Conservation (phyloP, 2,329 filamentous ascomycete species). For the Aspergillus japonicus region DNA sequence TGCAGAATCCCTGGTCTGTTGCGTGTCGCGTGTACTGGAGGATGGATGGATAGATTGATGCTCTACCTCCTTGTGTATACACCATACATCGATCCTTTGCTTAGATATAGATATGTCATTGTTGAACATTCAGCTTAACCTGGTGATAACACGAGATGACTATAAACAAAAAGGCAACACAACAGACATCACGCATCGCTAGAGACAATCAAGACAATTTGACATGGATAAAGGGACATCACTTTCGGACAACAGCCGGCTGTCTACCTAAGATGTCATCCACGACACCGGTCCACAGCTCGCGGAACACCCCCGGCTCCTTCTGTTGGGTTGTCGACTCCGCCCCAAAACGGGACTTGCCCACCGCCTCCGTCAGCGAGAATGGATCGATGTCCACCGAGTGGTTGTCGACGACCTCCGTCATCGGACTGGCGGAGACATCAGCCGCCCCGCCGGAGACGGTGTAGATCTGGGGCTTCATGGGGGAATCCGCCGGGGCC, state of each 20-base stretch:
- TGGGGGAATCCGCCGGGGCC: constrained; percentile 32
- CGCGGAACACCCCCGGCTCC: constrained; percentile 32
- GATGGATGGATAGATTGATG: too few relatives aligned
- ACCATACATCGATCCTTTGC: background rate
- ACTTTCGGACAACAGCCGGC: constrained; percentile 22
- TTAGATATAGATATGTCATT: background rate
- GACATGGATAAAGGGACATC: constrained; percentile 2
- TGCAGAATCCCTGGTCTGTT: too few relatives aligned
- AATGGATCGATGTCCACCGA: constrained; percentile 57
- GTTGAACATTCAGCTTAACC: too few relatives aligned
- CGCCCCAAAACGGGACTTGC: constrained; percentile 38
- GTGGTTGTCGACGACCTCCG: constrained; percentile 58
- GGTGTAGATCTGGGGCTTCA: constrained; percentile 59
- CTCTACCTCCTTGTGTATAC: background rate
- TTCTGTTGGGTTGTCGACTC: constrained; percentile 36
- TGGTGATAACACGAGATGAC: background rate
- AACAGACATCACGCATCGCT: constrained; percentile 13
- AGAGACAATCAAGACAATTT: constrained; percentile 5
- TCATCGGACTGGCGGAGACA: constrained; percentile 54
- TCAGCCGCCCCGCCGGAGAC: constrained; percentile 45
- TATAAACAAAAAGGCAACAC: background rate
- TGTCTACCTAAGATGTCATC: constrained; percentile 39
- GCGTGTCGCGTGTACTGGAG: too few relatives aligned
- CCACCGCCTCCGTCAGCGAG: constrained; percentile 53
- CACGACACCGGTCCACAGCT: constrained; percentile 38